These are phyloP conservation scores for Mycosarcoma mackinlayi DNA, from an alignment of 1,284 basidiomycete species.

Conservation along the genomic window DNA sequence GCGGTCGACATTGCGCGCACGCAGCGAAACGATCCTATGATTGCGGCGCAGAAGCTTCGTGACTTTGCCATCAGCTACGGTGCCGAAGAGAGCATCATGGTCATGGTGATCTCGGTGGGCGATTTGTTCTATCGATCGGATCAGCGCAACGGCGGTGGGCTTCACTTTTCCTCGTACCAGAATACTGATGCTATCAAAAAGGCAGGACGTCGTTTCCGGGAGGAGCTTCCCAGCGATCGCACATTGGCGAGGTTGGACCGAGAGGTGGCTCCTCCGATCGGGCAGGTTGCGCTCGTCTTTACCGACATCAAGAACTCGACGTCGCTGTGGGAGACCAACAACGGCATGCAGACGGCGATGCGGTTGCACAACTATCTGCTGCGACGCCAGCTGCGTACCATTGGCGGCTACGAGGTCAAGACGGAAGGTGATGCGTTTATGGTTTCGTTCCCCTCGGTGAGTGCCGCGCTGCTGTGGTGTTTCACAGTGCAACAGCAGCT, in stretches of 20 bases:
- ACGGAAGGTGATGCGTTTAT: conserved; percentile 99
- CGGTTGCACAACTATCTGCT: conserved; percentile 88
- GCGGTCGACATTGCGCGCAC: conserved; percentile 95
- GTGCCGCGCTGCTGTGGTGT: conserved; percentile 90
- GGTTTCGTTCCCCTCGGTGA: conserved; percentile 91
- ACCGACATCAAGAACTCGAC: conserved; percentile 99
- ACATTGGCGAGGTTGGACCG: conserved; percentile 75
- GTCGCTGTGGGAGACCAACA: conserved; percentile 94
- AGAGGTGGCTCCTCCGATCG: conserved; percentile 87
- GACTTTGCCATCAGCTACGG: conserved; percentile 98
- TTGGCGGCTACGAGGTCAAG: conserved; percentile 98
- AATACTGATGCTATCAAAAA: conserved; percentile 57
- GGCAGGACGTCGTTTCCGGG: conserved; percentile 49
- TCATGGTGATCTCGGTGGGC: conserved; percentile 91
- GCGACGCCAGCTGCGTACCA: conserved; percentile 85
- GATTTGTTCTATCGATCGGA: conserved; percentile 77
- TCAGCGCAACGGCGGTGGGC: conserved; percentile 30
- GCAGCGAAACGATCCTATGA: conserved; percentile 87
- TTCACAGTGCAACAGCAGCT: conserved; percentile 88
- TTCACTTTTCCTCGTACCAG: conserved; percentile 34
- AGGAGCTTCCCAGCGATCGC: conserved; percentile 62
- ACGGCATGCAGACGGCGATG: conserved; percentile 95
- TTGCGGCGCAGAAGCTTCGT: conserved; percentile 94
- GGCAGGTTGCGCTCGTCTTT: conserved; percentile 93
- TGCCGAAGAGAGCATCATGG: conserved; percentile 92